A percentile compares a stretch with the other conserved stretches of the same genome.
phyloP scores from a whole-genome alignment of 306 rosid species.

The Fragaria iinumae region DNA sequence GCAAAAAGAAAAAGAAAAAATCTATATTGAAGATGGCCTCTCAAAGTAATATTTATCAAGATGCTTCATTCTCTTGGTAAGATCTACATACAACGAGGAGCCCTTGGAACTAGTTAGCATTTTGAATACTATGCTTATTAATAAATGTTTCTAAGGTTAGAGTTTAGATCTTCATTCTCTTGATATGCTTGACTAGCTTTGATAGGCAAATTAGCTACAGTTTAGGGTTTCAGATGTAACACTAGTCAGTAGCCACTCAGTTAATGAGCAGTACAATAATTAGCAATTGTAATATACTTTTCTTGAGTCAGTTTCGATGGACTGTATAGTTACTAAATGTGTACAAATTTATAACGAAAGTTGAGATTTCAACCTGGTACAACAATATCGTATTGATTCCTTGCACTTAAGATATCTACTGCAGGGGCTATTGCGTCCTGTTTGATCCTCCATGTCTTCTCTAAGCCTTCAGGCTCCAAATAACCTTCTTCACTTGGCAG shows the following conservation, averaged over 20 bases:
- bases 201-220: background rate
- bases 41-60: background rate
- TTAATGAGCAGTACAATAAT: background rate
- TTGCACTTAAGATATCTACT: constrained; percentile 63
- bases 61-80: background rate
- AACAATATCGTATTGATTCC: constrained; percentile 67
- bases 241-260: background rate
- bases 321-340: constrained; percentile 1
- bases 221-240: background rate
- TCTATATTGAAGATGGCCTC: background rate
- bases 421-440: constrained; percentile 64
- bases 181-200: background rate
- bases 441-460: constrained; percentile 73
- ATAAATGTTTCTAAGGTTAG: background rate
- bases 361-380: constrained; percentile 60
- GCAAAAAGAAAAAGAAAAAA: background rate
- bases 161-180: background rate
- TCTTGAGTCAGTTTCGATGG: background rate
- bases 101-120: background rate
- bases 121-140: background rate
- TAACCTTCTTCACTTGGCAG: constrained; percentile 80
- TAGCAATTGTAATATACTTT: background rate
- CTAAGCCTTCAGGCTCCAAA: constrained; percentile 82
- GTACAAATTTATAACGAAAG: background rate
- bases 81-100: background rate